These are phyloP conservation scores for Pythium oligandrum DNA, from an alignment of 352 stramenopile species.

Conservation along the genomic window DNA sequence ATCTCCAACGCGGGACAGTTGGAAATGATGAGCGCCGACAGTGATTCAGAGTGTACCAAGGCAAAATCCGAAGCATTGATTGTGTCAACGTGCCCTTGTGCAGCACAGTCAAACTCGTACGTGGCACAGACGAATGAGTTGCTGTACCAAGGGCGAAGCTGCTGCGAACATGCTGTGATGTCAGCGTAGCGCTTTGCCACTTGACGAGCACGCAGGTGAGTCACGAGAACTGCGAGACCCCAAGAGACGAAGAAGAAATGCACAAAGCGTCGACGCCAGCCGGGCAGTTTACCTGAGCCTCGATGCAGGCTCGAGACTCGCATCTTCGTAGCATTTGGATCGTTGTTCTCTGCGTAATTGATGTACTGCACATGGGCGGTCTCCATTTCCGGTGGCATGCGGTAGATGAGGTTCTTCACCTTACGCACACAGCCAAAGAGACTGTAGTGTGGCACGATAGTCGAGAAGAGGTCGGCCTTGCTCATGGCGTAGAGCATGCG, in stretches of 20 bases:
- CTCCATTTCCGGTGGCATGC: slow-evolving; percentile 11
- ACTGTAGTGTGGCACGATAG: slow-evolving; percentile 18
- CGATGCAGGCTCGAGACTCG: no score
- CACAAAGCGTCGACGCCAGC: slow-evolving; percentile 20
- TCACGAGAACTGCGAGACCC: slow-evolving; percentile 25
- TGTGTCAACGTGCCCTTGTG: slow-evolving; percentile 20
- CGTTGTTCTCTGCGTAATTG: not conserved
- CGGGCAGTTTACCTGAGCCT: slow-evolving; percentile 10
- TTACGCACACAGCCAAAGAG: slow-evolving; percentile 18
- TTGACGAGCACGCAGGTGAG: slow-evolving; percentile 24
- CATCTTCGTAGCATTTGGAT: no score
- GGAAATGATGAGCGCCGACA: slow-evolving; percentile 26
- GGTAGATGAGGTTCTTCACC: slow-evolving; percentile 12
- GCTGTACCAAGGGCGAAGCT: slow-evolving; percentile 27
- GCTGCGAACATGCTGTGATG: slow-evolving; percentile 25
- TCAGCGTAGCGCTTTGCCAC: slow-evolving; percentile 14
- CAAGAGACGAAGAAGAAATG: slow-evolving; percentile 31
- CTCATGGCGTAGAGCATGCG: slow-evolving; percentile 20
- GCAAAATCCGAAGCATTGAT: slow-evolving; percentile 16
- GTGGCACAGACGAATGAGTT: slow-evolving; percentile 27
- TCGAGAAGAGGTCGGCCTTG: slow-evolving; percentile 16
- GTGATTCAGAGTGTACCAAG: slow-evolving; percentile 14
- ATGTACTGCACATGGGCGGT: slow-evolving; percentile 4
- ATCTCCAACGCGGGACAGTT: slow-evolving; percentile 28
- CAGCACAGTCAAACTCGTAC: slow-evolving; percentile 30